Conservation (phyloP, 208 protist species). For the Novymonas esmeraldas region DNA sequence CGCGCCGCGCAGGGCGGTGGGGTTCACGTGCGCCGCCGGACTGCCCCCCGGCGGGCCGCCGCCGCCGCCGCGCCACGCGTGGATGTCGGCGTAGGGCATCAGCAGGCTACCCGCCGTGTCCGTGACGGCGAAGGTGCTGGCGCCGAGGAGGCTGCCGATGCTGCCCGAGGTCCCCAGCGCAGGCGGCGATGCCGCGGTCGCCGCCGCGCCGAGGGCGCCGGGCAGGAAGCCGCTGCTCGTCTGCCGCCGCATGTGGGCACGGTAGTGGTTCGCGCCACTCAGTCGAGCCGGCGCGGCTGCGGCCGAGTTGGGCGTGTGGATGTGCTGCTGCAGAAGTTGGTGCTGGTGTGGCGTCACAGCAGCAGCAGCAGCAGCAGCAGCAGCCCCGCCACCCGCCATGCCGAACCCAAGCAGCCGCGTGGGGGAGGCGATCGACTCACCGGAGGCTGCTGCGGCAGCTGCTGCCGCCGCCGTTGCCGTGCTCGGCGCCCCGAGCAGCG, state of each 20-base stretch:
- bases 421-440: conserved; percentile 8
- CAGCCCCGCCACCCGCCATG: not conserved
- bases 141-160: conserved; percentile 11
- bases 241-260: conserved; percentile 17
- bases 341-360: too few species aligned
- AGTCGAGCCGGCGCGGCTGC: not conserved
- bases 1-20: conserved; percentile 1
- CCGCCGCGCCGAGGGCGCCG: not conserved
- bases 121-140: conserved; percentile 4
- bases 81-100: conserved; percentile 45
- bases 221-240: conserved; percentile 4
- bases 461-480: conserved; percentile 1
- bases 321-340: conserved; percentile 3
- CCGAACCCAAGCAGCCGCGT: not conserved
- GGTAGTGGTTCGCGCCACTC: conserved; percentile 10
- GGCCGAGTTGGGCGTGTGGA: not conserved
- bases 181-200: conserved; percentile 7
- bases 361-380: too few species aligned
- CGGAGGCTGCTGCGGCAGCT: too few species aligned
- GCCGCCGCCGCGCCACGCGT: conserved; percentile 12
- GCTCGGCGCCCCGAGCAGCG: not conserved
- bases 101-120: conserved; percentile 35
- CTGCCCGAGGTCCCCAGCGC: conserved; percentile 6
- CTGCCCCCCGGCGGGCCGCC: conserved; percentile 11
- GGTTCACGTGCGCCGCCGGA: conserved; percentile 8